These are phyloP conservation scores for Monosporascus cannonballus DNA, from an alignment of 2,329 filamentous ascomycete genomes.

Conservation along the genomic window DNA sequence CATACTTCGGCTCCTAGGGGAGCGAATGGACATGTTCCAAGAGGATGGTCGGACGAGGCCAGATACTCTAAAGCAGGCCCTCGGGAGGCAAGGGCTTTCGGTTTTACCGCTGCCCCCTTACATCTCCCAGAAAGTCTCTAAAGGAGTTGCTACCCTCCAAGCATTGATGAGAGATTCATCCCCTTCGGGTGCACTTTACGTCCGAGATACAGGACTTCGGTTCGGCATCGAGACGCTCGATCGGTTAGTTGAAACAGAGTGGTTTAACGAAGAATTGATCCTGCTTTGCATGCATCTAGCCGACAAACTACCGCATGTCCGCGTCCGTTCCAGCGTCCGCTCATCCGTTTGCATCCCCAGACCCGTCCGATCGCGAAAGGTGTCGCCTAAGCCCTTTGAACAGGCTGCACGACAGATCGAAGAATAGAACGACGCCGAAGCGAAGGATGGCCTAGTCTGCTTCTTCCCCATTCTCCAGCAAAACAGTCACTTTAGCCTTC, in stretches of 20 bases:
- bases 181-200: background rate
- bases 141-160: background rate
- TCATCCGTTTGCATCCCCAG: constrained; percentile 1
- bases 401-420: constrained; percentile 1
- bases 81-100: background rate
- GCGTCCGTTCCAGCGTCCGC: background rate
- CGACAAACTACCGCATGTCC: constrained; percentile 1
- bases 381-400: background rate
- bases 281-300: constrained; percentile 2
- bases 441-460: background rate
- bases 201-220: background rate
- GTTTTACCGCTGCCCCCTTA: background rate
- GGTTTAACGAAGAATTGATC: constrained; percentile 2
- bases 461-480: constrained; percentile 2
- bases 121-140: background rate
- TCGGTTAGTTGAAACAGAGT: background rate
- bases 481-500: constrained; percentile 1
- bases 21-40: constrained; percentile 1
- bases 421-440: background rate
- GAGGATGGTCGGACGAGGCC: background rate
- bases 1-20: background rate
- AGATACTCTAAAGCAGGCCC: background rate
- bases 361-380: background rate
- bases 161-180: background rate
- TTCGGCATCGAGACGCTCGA: background rate